phyloP scores from a whole-genome alignment of 768 basidiomycete genomes.

The Pleurotus tuber-regium region DNA sequence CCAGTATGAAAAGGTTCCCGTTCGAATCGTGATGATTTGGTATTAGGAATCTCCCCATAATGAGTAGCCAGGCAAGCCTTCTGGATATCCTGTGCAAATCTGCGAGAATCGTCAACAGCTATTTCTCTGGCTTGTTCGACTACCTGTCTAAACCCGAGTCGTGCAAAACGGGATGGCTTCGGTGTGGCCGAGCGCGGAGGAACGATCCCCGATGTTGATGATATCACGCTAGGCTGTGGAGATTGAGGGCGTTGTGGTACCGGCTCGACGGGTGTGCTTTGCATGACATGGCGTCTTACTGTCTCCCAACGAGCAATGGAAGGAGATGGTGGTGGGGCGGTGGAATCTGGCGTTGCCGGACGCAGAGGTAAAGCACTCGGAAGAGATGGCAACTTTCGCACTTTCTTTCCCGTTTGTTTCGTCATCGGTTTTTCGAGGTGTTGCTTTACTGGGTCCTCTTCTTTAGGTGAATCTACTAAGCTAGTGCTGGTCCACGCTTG shows the following conservation, averaged over 20 bases:
- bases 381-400: constrained; percentile 36
- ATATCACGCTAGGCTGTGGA: constrained; percentile 25
- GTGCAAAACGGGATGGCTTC: constrained; percentile 49
- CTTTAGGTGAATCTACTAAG: constrained; percentile 4
- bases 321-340: constrained; percentile 35
- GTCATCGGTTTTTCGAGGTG: constrained; percentile 11
- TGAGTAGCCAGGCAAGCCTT: constrained; percentile 53
- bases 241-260: constrained; percentile 20
- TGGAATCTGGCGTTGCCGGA: constrained; percentile 34
- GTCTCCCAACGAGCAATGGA: constrained; percentile 50
- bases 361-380: too few relatives aligned
- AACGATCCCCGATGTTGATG: constrained; percentile 20
- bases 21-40: constrained; percentile 20
- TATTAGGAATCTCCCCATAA: constrained; percentile 35
- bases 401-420: constrained; percentile 12
- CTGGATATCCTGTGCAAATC: constrained; percentile 54
- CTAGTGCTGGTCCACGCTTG: neutral
- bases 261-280: constrained; percentile 29
- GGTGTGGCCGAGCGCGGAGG: constrained; percentile 34
- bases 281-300: constrained; percentile 54
- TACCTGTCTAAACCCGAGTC: constrained; percentile 58
- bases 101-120: constrained; percentile 43
- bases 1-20: constrained; percentile 18
- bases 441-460: constrained; percentile 7
- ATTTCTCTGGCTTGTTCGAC: constrained; percentile 62